Evolutionary conservation across 192 early-diverging fungal species (phyloP).

Genomic region (Backusella tuberculispora): DNA sequence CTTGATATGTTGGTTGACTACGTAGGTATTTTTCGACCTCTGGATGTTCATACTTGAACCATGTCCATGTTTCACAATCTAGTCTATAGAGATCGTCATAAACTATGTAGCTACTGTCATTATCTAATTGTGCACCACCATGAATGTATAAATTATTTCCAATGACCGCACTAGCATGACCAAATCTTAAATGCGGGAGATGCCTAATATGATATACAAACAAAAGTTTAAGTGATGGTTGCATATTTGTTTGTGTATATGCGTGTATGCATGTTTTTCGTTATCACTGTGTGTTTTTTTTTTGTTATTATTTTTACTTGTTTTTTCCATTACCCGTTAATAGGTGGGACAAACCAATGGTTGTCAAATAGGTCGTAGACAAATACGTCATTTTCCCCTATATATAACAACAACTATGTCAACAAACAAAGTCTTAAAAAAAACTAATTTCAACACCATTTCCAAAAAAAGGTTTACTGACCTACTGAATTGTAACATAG

Average conservation of each 20-base stretch:
- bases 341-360: conserved; percentile 34
- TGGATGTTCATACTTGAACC: conserved; percentile 43
- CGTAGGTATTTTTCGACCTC: conserved; percentile 32
- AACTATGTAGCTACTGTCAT: conserved; percentile 33
- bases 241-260: neutral
- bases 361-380: conserved; percentile 37
- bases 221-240: neutral
- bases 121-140: conserved; percentile 40
- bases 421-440: neutral
- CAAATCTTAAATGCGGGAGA: conserved; percentile 40
- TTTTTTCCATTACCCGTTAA: conserved; percentile 29
- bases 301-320: neutral
- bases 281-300: neutral
- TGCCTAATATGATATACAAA: conserved; percentile 1
- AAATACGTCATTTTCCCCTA: conserved; percentile 45
- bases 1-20: neutral
- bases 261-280: neutral
- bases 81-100: conserved; percentile 42
- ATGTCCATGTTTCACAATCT: conserved; percentile 33
- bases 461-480: neutral
- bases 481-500: conserved; percentile 42
- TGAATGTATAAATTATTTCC: conserved; percentile 35
- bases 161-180: conserved; percentile 30
- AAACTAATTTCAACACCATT: too few relatives aligned
- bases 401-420: neutral